Percentiles rank a stretch among this genome's conserved stretches.
Evolutionary conservation across 202 grass and related monocot species (phyloP).

Genomic region (Miscanthus sacchariflorus): DNA sequence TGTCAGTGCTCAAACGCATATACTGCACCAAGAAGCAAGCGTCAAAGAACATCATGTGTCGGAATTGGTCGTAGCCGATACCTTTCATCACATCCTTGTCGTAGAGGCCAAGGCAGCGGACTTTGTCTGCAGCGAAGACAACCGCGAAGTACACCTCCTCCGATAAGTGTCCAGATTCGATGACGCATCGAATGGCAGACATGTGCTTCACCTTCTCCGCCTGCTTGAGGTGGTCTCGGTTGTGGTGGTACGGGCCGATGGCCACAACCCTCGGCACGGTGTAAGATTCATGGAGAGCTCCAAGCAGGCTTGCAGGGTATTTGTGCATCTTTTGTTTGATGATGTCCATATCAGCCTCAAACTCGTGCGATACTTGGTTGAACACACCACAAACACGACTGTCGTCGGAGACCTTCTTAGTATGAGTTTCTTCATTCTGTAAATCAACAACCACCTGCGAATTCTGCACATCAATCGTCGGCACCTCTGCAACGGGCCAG

Average conservation of each 20-base stretch:
- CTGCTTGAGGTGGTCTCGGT: background rate
- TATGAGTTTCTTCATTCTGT: too few relatives aligned
- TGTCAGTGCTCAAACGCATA: too few relatives aligned
- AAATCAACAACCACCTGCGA: too few relatives aligned
- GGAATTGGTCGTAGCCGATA: background rate
- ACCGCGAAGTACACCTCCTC: background rate
- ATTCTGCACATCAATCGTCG: too few relatives aligned
- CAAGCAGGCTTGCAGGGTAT: background rate
- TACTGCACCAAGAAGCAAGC: slow-evolving; percentile 12
- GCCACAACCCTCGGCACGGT: background rate
- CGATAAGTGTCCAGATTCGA: too few relatives aligned
- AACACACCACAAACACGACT: too few relatives aligned
- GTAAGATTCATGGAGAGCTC: background rate
- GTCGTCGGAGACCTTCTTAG: too few relatives aligned
- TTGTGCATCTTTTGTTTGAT: background rate
- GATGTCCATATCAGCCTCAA: too few relatives aligned
- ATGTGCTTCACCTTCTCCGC: background rate
- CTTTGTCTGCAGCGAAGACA: background rate
- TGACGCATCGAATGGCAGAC: background rate
- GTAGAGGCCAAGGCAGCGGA: background rate
- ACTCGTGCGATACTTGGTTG: too few relatives aligned
- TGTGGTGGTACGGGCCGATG: slow-evolving; percentile 2
- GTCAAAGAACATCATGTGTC: background rate
- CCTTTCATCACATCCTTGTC: background rate
- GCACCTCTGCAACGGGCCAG: too few relatives aligned